phyloP scores from a whole-genome alignment of 257 asterid genomes.

The Ballota nigra region DNA sequence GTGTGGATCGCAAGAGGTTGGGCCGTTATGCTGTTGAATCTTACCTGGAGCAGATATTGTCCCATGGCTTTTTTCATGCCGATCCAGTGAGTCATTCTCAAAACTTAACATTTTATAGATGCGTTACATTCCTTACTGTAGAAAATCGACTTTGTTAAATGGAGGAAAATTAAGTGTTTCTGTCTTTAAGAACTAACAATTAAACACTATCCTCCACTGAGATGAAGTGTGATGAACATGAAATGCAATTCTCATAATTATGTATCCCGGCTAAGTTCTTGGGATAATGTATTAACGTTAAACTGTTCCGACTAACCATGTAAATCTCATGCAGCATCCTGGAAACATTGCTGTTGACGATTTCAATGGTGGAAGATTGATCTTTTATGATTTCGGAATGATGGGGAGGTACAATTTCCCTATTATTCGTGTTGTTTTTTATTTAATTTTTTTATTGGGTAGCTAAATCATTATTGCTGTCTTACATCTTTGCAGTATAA shows the following conservation, averaged over 20 bases:
- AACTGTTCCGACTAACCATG: conserved; percentile 19
- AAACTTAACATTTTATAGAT: background rate
- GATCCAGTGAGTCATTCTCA: conserved; percentile 58
- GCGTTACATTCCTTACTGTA: background rate
- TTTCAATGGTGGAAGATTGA: conserved; percentile 82
- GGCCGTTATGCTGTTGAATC: conserved; percentile 90
- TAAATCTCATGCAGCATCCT: conserved; percentile 60
- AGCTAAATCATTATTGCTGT: background rate
- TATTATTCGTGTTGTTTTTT: background rate
- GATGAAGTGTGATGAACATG: conserved; percentile 10
- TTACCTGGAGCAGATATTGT: conserved; percentile 85
- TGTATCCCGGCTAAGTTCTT: background rate
- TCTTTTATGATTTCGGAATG: conserved; percentile 86
- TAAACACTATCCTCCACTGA: background rate
- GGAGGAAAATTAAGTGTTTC: no score
- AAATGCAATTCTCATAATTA: background rate
- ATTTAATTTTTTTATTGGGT: background rate
- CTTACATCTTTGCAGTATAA: conserved; percentile 59
- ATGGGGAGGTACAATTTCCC: conserved; percentile 69
- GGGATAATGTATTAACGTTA: background rate
- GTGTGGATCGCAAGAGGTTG: conserved; percentile 89
- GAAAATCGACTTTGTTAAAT: no score
- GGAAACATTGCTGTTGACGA: conserved; percentile 90
- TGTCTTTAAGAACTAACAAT: background rate
- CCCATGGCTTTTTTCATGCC: conserved; percentile 94